A percentile compares a stretch with the other conserved stretches of the same genome.
These are phyloP conservation scores for Elaeagnus macrophylla DNA, from an alignment of 306 rosid genomes.

Conservation along the genomic window DNA sequence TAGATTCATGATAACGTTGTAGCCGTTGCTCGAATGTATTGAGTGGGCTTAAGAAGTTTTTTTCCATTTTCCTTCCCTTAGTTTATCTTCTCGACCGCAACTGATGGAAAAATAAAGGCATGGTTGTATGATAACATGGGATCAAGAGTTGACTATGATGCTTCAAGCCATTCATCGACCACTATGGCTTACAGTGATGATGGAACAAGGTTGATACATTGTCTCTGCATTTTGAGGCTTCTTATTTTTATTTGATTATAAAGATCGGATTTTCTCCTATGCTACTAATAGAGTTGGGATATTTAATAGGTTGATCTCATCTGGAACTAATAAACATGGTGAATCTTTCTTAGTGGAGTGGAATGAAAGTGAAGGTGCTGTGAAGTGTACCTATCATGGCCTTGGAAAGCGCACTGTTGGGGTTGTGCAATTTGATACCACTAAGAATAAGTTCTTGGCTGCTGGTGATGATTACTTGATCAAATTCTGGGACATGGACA, in stretches of 20 bases:
- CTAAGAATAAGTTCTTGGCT: slow-evolving; percentile 91
- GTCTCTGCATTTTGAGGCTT: slow-evolving; percentile 7
- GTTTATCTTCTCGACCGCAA: slow-evolving; percentile 97
- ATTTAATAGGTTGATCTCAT: slow-evolving; percentile 71
- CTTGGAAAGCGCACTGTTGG: slow-evolving; percentile 82
- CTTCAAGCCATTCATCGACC: slow-evolving; percentile 93
- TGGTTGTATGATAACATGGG: slow-evolving; percentile 97
- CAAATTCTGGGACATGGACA: slow-evolving; percentile 99
- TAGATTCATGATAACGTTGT: no score
- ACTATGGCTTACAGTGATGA: slow-evolving; percentile 93
- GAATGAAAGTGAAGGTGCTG: slow-evolving; percentile 99
- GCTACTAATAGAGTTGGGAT: slow-evolving; percentile 15
- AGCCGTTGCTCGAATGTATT: not conserved
- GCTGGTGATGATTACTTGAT: slow-evolving; percentile 75
- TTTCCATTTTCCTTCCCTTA: slow-evolving; percentile 23
- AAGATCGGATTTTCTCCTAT: slow-evolving; percentile 1
- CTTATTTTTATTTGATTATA: not conserved
- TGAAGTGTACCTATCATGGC: slow-evolving; percentile 78
- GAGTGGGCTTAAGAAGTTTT: slow-evolving; percentile 14
- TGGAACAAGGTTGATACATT: slow-evolving; percentile 66
- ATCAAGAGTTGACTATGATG: slow-evolving; percentile 97
- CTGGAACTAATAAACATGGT: slow-evolving; percentile 97
- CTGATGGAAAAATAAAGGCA: slow-evolving; percentile 99
- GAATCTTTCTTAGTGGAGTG: slow-evolving; percentile 94
- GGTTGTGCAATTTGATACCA: slow-evolving; percentile 93